Evolutionary conservation across 1,284 basidiomycete species (phyloP).

Genomic region (Mycena sp.): DNA sequence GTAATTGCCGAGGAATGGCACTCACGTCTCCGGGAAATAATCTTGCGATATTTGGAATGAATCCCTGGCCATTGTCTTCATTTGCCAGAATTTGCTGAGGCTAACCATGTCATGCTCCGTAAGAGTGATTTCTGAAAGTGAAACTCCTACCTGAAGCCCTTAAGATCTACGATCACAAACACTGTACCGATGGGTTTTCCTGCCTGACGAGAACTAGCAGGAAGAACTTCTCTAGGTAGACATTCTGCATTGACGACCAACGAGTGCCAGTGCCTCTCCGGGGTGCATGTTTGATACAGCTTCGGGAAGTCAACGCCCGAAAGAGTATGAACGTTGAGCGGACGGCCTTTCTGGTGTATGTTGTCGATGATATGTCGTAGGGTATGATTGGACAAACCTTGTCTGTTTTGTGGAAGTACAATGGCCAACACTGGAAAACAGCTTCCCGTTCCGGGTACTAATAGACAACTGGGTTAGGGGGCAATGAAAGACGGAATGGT

Average conservation of each 20-base stretch:
- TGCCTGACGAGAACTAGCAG: conserved; percentile 63
- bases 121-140: background rate
- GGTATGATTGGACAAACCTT: conserved; percentile 52
- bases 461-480: too few relatives aligned
- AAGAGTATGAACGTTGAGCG: conserved; percentile 71
- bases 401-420: conserved; percentile 81
- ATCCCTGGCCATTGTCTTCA: conserved; percentile 64
- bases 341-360: conserved; percentile 64
- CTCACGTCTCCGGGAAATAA: conserved; percentile 79
- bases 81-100: conserved; percentile 76
- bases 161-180: conserved; percentile 73
- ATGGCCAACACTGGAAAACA: conserved; percentile 77
- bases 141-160: conserved; percentile 66
- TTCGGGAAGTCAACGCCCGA: conserved; percentile 67
- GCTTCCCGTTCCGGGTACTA: conserved; percentile 75
- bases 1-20: conserved; percentile 1
- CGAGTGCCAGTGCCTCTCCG: conserved; percentile 71
- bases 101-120: conserved; percentile 46
- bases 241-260: conserved; percentile 70
- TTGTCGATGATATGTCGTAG: background rate
- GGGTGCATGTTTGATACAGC: conserved; percentile 66
- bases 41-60: conserved; percentile 80
- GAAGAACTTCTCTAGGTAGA: conserved; percentile 72
- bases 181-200: conserved; percentile 59
- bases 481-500: conserved; percentile 35